phyloP scores from a whole-genome alignment of 2,329 filamentous ascomycete species.

The Metarhizium robertsii region DNA sequence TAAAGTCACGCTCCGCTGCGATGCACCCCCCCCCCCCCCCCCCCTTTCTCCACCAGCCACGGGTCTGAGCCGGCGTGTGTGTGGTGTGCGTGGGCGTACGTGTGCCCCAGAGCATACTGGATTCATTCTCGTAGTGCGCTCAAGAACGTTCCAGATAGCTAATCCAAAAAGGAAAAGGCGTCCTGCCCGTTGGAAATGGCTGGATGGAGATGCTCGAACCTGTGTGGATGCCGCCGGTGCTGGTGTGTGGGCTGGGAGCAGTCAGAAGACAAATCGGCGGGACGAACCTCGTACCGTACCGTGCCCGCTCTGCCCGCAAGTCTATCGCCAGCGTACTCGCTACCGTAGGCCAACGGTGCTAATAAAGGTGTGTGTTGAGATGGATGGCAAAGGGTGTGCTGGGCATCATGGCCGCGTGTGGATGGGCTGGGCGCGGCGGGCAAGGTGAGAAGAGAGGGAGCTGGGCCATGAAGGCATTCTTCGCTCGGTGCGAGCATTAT shows the following conservation, averaged over 20 bases:
- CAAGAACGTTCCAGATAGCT: not conserved
- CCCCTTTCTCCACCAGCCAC: not conserved
- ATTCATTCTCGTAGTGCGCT: not conserved
- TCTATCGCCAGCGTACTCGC: not conserved
- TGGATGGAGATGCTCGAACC: not conserved
- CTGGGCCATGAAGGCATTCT: not conserved
- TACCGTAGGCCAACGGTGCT: not conserved
- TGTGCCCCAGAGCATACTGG: not conserved
- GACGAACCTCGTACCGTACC: conserved; percentile 9
- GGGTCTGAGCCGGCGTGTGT: not conserved
- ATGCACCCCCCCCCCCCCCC: conserved; percentile 15
- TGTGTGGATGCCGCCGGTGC: not conserved
- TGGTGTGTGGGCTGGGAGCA: conserved; percentile 1
- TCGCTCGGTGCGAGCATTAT: not conserved
- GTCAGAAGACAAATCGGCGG: conserved; percentile 8
- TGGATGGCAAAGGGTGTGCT: not conserved
- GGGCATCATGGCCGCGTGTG: not conserved
- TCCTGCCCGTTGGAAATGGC: not conserved
- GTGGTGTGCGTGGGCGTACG: conserved; percentile 1
- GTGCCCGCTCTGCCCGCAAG: conserved; percentile 1
- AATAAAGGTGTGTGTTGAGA: not conserved
- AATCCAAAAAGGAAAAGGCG: not conserved
- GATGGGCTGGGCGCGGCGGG: not conserved
- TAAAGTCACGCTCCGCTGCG: conserved; percentile 26
- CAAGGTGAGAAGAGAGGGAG: not conserved